Evolutionary conservation across 345 rosid genomes (phyloP).

Genomic region (Gossypium sturtianum): DNA sequence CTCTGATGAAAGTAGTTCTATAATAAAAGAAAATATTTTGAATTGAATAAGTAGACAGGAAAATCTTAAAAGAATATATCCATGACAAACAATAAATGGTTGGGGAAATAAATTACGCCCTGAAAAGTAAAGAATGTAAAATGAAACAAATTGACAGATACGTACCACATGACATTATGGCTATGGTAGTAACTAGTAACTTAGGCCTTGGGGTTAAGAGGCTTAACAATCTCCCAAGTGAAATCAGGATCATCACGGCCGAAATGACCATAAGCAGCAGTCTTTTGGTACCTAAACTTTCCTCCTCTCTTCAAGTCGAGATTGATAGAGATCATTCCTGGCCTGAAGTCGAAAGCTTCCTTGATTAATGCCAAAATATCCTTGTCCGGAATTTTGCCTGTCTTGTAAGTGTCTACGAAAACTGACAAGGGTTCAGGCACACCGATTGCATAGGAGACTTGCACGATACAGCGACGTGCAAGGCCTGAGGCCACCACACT

Average conservation of each 20-base stretch:
- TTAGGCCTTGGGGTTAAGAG: constrained; percentile 57
- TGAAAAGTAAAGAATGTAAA: not conserved
- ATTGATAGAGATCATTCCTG: constrained; percentile 73
- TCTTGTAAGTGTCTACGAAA: constrained; percentile 56
- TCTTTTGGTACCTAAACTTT: constrained; percentile 67
- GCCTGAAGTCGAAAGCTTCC: constrained; percentile 67
- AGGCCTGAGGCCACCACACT: constrained; percentile 73
- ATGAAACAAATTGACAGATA: not conserved
- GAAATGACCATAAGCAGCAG: constrained; percentile 74
- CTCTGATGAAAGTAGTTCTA: too few species aligned
- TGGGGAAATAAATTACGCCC: not conserved
- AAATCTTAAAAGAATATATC: not conserved
- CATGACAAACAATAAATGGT: not conserved
- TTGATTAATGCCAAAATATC: constrained; percentile 48
- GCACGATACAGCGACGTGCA: constrained; percentile 70
- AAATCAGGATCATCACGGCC: constrained; percentile 73
- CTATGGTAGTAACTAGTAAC: not conserved
- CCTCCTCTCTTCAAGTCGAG: constrained; percentile 70
- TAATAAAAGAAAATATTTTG: not conserved
- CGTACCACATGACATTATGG: not conserved
- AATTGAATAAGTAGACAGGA: not conserved
- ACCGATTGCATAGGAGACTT: constrained; percentile 72
- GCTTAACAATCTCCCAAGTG: constrained; percentile 71
- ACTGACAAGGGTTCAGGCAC: constrained; percentile 69
- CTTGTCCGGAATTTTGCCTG: constrained; percentile 54